Conservation (phyloP, 805 yeast species). For the Wickerhamomyces bovis region DNA sequence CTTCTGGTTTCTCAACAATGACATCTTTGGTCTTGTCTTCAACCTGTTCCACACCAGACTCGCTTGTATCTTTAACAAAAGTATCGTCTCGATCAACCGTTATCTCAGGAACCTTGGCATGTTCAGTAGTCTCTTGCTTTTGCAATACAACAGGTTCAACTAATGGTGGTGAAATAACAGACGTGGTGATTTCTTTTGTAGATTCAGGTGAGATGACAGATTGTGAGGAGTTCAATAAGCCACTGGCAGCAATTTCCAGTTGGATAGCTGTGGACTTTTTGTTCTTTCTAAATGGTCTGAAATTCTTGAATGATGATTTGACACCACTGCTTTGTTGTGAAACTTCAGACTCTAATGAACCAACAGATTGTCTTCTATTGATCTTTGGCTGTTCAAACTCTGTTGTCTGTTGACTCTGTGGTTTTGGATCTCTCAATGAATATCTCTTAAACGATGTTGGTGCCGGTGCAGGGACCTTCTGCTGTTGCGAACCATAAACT, state of each 20-base stretch:
- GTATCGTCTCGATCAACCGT: not conserved
- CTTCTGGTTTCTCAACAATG: not conserved
- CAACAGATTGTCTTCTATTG: not conserved
- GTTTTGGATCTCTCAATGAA: conserved; percentile 8
- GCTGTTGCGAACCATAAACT: conserved; percentile 5
- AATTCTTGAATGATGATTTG: not conserved
- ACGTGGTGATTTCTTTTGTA: not conserved
- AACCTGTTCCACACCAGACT: too few species aligned
- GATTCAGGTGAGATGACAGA: not conserved
- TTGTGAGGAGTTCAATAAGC: not conserved
- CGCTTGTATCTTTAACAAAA: too few species aligned
- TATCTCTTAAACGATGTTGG: conserved; percentile 9
- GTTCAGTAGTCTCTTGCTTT: not conserved
- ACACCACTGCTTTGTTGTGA: not conserved
- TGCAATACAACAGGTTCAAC: not conserved
- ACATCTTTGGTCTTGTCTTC: too few species aligned
- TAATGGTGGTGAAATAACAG: not conserved
- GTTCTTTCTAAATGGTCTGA: not conserved
- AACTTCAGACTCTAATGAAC: not conserved
- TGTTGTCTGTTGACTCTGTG: not conserved
- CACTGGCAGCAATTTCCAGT: not conserved
- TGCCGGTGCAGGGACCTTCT: not conserved
- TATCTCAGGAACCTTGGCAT: not conserved
- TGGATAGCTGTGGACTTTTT: not conserved
- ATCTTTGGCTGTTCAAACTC: not conserved